Evolutionary conservation across 2,329 filamentous ascomycete genomes (phyloP), one percentile per base, ranked within the genome.

Genomic region (Magnaporthales sp.): DNA sequence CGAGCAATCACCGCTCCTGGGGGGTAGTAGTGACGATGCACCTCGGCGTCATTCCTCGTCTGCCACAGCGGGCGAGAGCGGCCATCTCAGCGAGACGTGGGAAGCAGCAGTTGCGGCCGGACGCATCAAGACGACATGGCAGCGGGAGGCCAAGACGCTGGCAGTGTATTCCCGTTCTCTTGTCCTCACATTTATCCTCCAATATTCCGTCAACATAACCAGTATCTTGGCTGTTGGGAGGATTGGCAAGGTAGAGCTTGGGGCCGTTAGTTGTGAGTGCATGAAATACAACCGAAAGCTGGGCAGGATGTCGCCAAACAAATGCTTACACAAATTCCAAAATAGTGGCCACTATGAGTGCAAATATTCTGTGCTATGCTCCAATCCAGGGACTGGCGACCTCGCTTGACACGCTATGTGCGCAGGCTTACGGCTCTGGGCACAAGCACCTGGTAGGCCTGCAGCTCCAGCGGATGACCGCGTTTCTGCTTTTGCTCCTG

Each of bases 341-440:
- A 31, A 51, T 56, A 80, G 77, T 91, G 69, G 88, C 87, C 5
- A 88, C 88, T 72, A 94, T 94, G 91, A 91, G 90, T 1, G 89
- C 89, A 30, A 92, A 88, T 70, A 93, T 95, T 71, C 91, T 86
- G 15, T 91, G 90, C 67, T 89, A 91, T 72, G 90, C 89, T 0
- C 87, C 91, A 19, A 90, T 91, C 74, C 90, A 93, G 74, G 91
- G 93, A n/a, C 83, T 98, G 15, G 90, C 93, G 0, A 98, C 94
- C 4, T 92, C 90, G 70, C 82, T 98, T 51, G 94, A 98, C 77
- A 98, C 94, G 0, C 86, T 98, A 2, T 97, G 94, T 76, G 87
- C 94, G 0, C 94, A 98, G 77, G 94, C 95, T 0, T 98, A 96
- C 74, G 94, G 95, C 2, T 96, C 91, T 0, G 94, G 94, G 0